Percentiles rank a stretch among this genome's conserved stretches.
Conservation (phyloP, 169 alveolate genomes). For the Eimeria tenella region DNA sequence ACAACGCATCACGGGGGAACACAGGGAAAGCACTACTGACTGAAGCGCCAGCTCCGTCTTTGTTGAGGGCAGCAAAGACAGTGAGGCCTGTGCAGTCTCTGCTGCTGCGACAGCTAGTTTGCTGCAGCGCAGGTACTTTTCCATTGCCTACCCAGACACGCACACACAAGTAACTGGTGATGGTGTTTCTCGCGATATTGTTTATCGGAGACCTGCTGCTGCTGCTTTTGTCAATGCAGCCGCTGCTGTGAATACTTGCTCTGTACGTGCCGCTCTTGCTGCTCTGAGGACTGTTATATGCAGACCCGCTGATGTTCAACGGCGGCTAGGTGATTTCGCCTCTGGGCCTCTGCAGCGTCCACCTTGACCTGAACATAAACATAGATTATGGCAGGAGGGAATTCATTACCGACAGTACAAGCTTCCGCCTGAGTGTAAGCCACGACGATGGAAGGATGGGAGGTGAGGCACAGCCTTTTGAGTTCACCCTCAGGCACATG, state of each 20-base stretch:
- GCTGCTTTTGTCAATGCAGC: background rate
- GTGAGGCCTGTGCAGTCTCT: conserved; percentile 64
- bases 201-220: background rate
- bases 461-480: too few relatives aligned
- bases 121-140: conserved; percentile 76
- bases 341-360: conserved; percentile 55
- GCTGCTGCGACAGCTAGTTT: conserved; percentile 73
- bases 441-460: too few relatives aligned
- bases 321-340: conserved; percentile 42
- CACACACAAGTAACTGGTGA: background rate
- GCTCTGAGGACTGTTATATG: background rate
- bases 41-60: conserved; percentile 76
- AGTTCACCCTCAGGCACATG: too few relatives aligned
- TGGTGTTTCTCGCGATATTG: background rate
- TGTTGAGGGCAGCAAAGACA: conserved; percentile 36
- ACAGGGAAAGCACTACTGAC: background rate
- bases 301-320: conserved; percentile 44
- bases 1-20: background rate
- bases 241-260: background rate
- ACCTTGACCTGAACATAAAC: conserved; percentile 26
- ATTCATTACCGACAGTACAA: background rate
- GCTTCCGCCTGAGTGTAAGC: too few relatives aligned
- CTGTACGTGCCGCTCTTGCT: too few relatives aligned
- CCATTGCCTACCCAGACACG: conserved; percentile 68
- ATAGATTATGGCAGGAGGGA: background rate